Conservation (phyloP, 768 basidiomycete genomes). For the Mrakia gelida region DNA sequence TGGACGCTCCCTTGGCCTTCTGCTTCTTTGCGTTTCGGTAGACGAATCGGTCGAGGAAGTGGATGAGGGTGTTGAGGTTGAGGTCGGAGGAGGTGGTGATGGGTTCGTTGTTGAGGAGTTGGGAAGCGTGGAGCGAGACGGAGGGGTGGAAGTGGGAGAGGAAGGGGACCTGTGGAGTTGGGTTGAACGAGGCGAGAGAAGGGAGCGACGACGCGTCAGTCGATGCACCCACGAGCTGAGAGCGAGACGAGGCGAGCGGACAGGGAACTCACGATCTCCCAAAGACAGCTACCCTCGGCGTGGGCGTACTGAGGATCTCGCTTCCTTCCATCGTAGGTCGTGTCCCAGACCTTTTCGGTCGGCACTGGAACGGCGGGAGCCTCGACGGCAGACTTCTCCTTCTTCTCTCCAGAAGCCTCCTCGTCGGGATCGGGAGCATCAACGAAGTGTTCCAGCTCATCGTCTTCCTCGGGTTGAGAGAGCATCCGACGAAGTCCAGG, state of each 20-base stretch:
- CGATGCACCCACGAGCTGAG: background rate
- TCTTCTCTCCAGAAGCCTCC: constrained; percentile 12
- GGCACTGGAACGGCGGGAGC: background rate
- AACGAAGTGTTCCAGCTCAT: constrained; percentile 43
- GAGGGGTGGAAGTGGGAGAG: constrained; percentile 86
- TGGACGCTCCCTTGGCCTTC: constrained; percentile 67
- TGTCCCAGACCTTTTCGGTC: constrained; percentile 29
- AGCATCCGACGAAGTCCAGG: constrained; percentile 53
- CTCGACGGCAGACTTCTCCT: constrained; percentile 20
- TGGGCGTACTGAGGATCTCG: constrained; percentile 83
- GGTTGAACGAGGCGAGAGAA: background rate
- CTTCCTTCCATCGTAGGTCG: constrained; percentile 78
- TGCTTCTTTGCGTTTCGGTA: constrained; percentile 91
- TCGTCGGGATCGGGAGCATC: constrained; percentile 37
- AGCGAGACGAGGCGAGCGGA: no score
- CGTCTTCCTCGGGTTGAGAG: constrained; percentile 46
- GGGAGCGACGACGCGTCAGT: background rate
- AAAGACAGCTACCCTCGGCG: constrained; percentile 72
- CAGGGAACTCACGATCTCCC: constrained; percentile 70
- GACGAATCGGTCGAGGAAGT: constrained; percentile 95
- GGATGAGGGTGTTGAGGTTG: constrained; percentile 83
- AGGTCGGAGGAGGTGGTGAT: constrained; percentile 82
- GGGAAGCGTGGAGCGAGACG: constrained; percentile 74
- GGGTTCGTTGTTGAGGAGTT: constrained; percentile 65
- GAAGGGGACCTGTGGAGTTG: constrained; percentile 60